These are phyloP conservation scores for Penicillium sclerotigenum DNA, from an alignment of 2,329 filamentous ascomycete species.

Conservation along the genomic window DNA sequence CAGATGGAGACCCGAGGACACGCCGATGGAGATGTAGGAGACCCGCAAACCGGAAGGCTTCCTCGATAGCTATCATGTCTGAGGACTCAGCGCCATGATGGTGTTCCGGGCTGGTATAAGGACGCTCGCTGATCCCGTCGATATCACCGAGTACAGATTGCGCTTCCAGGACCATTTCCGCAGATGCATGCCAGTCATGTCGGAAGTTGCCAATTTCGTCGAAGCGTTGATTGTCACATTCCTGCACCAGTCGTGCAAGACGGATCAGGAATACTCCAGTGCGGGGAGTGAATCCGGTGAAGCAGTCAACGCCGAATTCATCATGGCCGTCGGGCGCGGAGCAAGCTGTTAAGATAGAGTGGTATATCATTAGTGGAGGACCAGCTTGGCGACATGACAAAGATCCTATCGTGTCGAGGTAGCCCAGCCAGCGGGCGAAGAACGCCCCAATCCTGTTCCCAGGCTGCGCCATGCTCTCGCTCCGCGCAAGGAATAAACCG, in stretches of 20 bases:
- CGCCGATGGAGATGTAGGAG: slow-evolving; percentile 72
- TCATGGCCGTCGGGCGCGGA: slow-evolving; percentile 55
- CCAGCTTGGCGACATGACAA: slow-evolving; percentile 59
- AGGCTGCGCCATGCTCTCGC: slow-evolving; percentile 54
- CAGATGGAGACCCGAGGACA: slow-evolving; percentile 60
- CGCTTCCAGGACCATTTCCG: slow-evolving; percentile 56
- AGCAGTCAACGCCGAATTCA: slow-evolving; percentile 71
- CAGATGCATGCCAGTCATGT: slow-evolving; percentile 57
- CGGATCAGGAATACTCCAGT: slow-evolving; percentile 69
- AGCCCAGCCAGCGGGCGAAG: slow-evolving; percentile 77
- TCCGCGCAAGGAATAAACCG: slow-evolving; percentile 67
- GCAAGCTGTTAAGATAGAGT: slow-evolving; percentile 43
- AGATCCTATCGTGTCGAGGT: slow-evolving; percentile 74
- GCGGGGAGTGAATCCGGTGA: slow-evolving; percentile 72
- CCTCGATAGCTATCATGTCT: slow-evolving; percentile 65
- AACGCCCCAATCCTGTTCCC: slow-evolving; percentile 65
- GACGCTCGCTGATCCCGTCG: slow-evolving; percentile 50
- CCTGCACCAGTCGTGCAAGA: slow-evolving; percentile 67
- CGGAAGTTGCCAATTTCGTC: slow-evolving; percentile 51
- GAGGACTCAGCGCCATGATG: slow-evolving; percentile 39
- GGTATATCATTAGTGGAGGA: slow-evolving; percentile 54
- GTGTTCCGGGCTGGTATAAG: slow-evolving; percentile 41
- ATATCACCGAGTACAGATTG: slow-evolving; percentile 60
- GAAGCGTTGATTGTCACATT: slow-evolving; percentile 65
- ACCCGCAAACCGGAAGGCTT: slow-evolving; percentile 76